Percentiles rank a stretch among this genome's conserved stretches.
phyloP scores from a whole-genome alignment of 2,329 filamentous ascomycete genomes.

The Xylariaceae sp. region DNA sequence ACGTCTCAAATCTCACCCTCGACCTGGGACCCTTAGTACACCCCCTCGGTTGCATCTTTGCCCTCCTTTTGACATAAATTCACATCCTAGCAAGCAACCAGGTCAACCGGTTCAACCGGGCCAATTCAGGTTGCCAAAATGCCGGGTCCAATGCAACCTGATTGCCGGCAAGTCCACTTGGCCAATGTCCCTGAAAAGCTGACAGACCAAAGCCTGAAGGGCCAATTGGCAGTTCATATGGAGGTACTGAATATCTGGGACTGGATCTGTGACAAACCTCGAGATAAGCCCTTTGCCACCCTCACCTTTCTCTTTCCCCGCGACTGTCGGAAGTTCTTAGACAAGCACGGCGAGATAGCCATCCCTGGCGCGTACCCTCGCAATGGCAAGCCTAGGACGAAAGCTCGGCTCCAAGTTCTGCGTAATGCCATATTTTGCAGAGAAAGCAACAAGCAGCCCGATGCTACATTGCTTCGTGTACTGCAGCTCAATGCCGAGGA shows the following conservation, averaged over 20 bases:
- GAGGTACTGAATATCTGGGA: constrained; percentile 37
- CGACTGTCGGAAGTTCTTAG: constrained; percentile 42
- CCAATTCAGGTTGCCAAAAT: constrained; percentile 10
- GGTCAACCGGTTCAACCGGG: neutral
- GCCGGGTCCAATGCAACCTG: constrained; percentile 2
- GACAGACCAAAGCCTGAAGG: constrained; percentile 34
- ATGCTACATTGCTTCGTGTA: constrained; percentile 34
- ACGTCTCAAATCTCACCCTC: neutral
- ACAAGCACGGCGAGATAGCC: constrained; percentile 15
- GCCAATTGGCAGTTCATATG: constrained; percentile 39
- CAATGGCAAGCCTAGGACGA: constrained; percentile 10
- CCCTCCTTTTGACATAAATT: neutral
- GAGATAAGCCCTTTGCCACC: constrained; percentile 33
- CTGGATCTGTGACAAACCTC: constrained; percentile 42
- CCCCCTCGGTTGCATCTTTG: neutral
- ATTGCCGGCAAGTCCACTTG: constrained; percentile 43
- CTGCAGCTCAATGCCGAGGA: constrained; percentile 33
- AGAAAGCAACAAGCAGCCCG: constrained; percentile 34
- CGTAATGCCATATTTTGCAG: constrained; percentile 30
- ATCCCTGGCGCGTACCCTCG: constrained; percentile 1
- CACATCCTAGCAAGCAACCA: neutral
- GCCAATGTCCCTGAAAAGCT: constrained; percentile 39
- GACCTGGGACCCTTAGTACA: neutral
- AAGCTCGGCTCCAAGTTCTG: constrained; percentile 30
- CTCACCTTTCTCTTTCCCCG: constrained; percentile 39